Evolutionary conservation across 2,329 filamentous ascomycete species (phyloP), one percentile per base, ranked within the genome.

Genomic region (Cylindrodendrum hubeiense): DNA sequence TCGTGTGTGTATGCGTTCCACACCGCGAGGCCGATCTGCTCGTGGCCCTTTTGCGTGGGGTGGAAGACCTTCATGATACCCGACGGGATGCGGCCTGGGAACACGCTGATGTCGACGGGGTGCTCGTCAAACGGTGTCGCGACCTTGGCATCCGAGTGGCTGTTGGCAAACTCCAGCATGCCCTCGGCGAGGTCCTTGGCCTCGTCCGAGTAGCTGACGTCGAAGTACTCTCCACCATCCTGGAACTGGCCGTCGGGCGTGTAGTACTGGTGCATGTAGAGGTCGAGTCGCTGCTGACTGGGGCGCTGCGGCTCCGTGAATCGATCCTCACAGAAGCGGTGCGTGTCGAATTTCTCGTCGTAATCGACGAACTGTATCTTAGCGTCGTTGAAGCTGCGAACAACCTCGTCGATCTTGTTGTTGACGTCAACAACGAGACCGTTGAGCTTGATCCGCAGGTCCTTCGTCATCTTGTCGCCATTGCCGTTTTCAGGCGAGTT

Each of bases 1-100:
- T 19, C 17, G 34, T n/a, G 34, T 39, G 17, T 39, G 34, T 39
- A 39, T 39, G 34, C 34, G 15, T 39, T 39, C 34, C 34, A 79
- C 7, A 75, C 74, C n/a, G 17, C 34, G 34, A 19, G 5, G 34
- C 15, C 34, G 15, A 56, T 56, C 4, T 47, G 26, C n/a, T 46
- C 28, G n/a, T 58, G 55, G 17, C 55, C 55, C 28, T 39, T 30
- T 17, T 43, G 34, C 15, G 55, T 58, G 22, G 55, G 55, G 22
- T 58, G 55, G 44, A 58, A 58, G 15, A 50, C 47, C 19, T 58
- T 58, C 44, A 58, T 41, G 55, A 58, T 49, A 21, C 55, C 44
- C 9, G 44, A 50, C 17, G 55, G 55, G 44, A 58, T 58, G 21
- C 44, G 55, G 10, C 22, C 30, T 12, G 55, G 55, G 30, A 50